Base-by-base conservation (phyloP, 345 rosid genomes). In the Acer saccharum region DNA sequence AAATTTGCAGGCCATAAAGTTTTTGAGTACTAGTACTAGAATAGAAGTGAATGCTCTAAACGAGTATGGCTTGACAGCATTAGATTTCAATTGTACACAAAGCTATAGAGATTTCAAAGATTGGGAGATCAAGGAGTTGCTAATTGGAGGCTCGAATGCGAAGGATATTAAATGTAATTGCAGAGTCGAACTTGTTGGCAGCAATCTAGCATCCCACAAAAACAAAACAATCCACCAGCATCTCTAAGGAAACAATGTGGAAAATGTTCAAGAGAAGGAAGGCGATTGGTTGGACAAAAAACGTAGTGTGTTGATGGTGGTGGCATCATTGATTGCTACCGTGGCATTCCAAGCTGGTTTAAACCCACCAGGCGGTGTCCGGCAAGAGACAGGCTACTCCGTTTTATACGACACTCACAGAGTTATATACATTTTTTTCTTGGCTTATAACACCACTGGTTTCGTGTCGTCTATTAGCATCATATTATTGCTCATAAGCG, bases 271-370 rank as follows among this genome's bases (percentile, higher is more conserved):
- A 35, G 39, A 35, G 6, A 35, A 35, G 39, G 39, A 0, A 35
- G 39, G 0, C 46, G 46, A 43, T 7, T 43, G 73, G 70, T 20
- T 65, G 7, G 68, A 39, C 7, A 25, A 29, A 12, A 78, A 1
- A 55, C 27, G 72, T 0, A 20, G 46, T n/a, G 13, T 76, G 6
- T 41, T 65, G 35, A 65, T 78, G 76, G 76, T 71, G 2, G 74
- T 75, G n/a, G 77, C 84, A 16, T 64, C 68, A 27, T 12, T 78
- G 8, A 46, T 72, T 7, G 77, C 77, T 2, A 58, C 81, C 1
- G 71, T 78, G 81, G 81, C 81, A 16, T 64, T 75, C 50, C 77
- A 78, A 66, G 77, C 18, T 11, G 76, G 46, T 5, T 17, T 73
- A 1, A 44, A 32, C 41, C 84, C 81, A 25, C 84, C 81, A 0